Percentiles rank a stretch among this genome's conserved stretches.
Conservation (phyloP, 129 eudicot species). For the Sambucus nigra region DNA sequence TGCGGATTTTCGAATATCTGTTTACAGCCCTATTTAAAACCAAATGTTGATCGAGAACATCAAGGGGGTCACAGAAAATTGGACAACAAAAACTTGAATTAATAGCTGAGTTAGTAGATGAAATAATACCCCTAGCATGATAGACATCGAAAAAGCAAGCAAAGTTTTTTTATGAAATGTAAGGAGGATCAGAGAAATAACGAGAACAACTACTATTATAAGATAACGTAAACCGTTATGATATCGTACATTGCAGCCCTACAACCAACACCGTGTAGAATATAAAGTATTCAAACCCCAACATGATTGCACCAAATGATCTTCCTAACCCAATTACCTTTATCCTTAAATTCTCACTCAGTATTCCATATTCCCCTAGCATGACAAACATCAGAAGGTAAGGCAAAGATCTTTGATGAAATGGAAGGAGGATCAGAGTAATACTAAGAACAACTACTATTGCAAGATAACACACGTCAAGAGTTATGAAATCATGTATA, state of each 20-base stretch:
- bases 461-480: conserved; percentile 94
- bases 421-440: conserved; percentile 74
- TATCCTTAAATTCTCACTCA: conserved; percentile 44
- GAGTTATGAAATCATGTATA: conserved; percentile 97
- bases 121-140: conserved; percentile 83
- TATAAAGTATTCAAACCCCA: conserved; percentile 89
- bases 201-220: conserved; percentile 88
- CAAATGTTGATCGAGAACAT: conserved; percentile 50
- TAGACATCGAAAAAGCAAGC: conserved; percentile 94
- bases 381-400: conserved; percentile 83
- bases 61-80: conserved; percentile 78
- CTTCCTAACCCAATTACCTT: conserved; percentile 99
- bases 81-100: conserved; percentile 75
- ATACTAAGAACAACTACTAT: conserved; percentile 90
- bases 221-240: conserved; percentile 95
- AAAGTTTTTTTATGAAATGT: conserved; percentile 85
- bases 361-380: too few species aligned
- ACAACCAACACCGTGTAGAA: conserved; percentile 91
- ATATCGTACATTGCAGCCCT: conserved; percentile 98
- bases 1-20: too few species aligned
- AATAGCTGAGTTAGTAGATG: conserved; percentile 72
- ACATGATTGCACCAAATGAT: conserved; percentile 83
- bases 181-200: conserved; percentile 73
- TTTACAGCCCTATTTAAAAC: too few species aligned
- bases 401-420: conserved; percentile 91